Evolutionary conservation across 805 yeast species (phyloP), one percentile per base, ranked within the genome.

Genomic region (Kluyveromyces starmeri): DNA sequence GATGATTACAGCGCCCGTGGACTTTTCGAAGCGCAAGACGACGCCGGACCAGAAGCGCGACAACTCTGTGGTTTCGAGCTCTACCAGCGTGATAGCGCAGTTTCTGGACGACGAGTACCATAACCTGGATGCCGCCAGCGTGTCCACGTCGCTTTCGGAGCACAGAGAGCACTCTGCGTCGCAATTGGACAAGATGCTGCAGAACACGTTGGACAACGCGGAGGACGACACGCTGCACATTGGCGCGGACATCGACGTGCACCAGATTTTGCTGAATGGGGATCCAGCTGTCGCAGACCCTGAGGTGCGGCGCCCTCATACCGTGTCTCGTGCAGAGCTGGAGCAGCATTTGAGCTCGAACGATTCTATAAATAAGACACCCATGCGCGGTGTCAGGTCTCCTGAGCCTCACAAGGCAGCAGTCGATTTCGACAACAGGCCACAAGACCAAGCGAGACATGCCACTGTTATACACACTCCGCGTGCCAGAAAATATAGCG

Each of bases 81-180:
- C 51, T n/a, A 48, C 40, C 22, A 46, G 47, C 25, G 47, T 49
- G 2, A 42, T 46, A n/a, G 47, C 51, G 4, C 53, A 49, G 31
- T 49, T 47, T 27, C 28, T 48, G 14, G 40, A 41, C 12, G 48
- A 42, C n/a, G 34, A 34, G n/a, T 43, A 39, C n/a, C 35, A 39
- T 18, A 36, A 32, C 14, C n/a, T n/a, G n/a, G 32, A 25, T 9
- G 39, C 33, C 13, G 37, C 27, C 7, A 38, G 34, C 13, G 27
- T 36, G 8, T 14, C 37, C 7, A 12, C 23, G 6, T 8, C 7
- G 10, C n/a, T n/a, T n/a, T 17, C 25, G 5, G 13, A 5, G 7
- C 16, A 37, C 7, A 26, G 27, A 6, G 8, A 21, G 19, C 32
- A 34, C 20, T 29, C 28, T 21, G 25, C 24, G 8, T 35, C 37